phyloP scores from a whole-genome alignment of 164 flowering plant species.

The Paratinospora sagittata region DNA sequence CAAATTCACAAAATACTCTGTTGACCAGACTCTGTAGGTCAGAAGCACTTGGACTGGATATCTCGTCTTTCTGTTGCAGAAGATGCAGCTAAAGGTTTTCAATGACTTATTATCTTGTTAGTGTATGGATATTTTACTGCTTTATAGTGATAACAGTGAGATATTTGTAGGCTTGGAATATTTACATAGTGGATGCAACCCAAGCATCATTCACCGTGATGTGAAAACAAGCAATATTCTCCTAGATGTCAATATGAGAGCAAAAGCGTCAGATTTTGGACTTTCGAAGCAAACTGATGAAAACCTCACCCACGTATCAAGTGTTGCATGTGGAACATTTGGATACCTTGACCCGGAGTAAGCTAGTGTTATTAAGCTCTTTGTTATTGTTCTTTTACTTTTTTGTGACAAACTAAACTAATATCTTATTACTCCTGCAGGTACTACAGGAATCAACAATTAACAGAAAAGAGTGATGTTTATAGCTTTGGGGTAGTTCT shows the following conservation, averaged over 20 bases:
- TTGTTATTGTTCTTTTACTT: background rate
- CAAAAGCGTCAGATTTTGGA: conserved; percentile 94
- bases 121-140: background rate
- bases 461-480: conserved; percentile 88
- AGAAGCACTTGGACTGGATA: conserved; percentile 71
- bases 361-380: conserved; percentile 15
- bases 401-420: background rate
- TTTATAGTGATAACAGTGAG: conserved; percentile 3
- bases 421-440: conserved; percentile 30
- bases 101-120: background rate
- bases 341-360: conserved; percentile 99
- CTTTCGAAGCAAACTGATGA: conserved; percentile 91
- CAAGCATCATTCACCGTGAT: conserved; percentile 91
- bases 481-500: conserved; percentile 96
- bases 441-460: conserved; percentile 78
- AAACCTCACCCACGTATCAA: conserved; percentile 84
- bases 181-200: conserved; percentile 94
- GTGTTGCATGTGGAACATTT: conserved; percentile 84
- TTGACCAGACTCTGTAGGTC: conserved; percentile 47
- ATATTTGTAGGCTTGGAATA: conserved; percentile 73
- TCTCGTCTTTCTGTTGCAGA: conserved; percentile 76
- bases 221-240: conserved; percentile 96
- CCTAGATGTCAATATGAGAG: conserved; percentile 86
- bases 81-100: conserved; percentile 94
- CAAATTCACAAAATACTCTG: conserved; percentile 14